A percentile compares a stretch with the other conserved stretches of the same genome.
phyloP scores from a whole-genome alignment of 495 filamentous ascomycete species.

The Penicillium silybi region DNA sequence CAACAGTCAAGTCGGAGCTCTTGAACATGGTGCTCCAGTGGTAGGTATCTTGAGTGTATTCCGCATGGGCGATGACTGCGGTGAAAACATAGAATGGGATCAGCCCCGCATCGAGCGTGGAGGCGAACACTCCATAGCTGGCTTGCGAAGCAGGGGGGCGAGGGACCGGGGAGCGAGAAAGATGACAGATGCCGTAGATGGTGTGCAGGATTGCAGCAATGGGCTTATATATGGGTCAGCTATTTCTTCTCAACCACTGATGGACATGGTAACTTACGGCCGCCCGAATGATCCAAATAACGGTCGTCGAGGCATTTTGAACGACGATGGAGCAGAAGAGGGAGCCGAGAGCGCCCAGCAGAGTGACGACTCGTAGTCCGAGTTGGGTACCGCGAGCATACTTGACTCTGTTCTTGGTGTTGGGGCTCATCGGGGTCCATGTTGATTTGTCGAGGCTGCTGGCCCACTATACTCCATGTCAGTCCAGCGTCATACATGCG shows the following conservation, averaged over 20 bases:
- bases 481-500: background rate
- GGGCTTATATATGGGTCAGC: slow-evolving; percentile 45
- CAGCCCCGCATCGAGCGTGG: slow-evolving; percentile 64
- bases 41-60: slow-evolving; percentile 39
- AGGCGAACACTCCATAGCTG: slow-evolving; percentile 79
- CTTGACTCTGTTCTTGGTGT: slow-evolving; percentile 66
- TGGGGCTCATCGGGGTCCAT: slow-evolving; percentile 63
- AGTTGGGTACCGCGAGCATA: slow-evolving; percentile 62
- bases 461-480: slow-evolving; percentile 18
- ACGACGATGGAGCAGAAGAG: slow-evolving; percentile 71
- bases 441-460: slow-evolving; percentile 48
- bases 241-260: background rate
- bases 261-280: slow-evolving; percentile 52
- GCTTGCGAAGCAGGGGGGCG: slow-evolving; percentile 73
- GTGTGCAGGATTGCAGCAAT: slow-evolving; percentile 66
- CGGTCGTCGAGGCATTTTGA: slow-evolving; percentile 53
- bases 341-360: slow-evolving; percentile 66
- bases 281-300: slow-evolving; percentile 73
- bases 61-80: slow-evolving; percentile 50
- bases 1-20: slow-evolving; percentile 40
- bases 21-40: slow-evolving; percentile 63
- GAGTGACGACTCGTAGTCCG: slow-evolving; percentile 55
- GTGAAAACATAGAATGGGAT: slow-evolving; percentile 77
- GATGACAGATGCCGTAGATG: slow-evolving; percentile 74
- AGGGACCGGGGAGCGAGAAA: slow-evolving; percentile 58